Conservation (phyloP, 257 asterid genomes). For the Orobanche coerulescens region DNA sequence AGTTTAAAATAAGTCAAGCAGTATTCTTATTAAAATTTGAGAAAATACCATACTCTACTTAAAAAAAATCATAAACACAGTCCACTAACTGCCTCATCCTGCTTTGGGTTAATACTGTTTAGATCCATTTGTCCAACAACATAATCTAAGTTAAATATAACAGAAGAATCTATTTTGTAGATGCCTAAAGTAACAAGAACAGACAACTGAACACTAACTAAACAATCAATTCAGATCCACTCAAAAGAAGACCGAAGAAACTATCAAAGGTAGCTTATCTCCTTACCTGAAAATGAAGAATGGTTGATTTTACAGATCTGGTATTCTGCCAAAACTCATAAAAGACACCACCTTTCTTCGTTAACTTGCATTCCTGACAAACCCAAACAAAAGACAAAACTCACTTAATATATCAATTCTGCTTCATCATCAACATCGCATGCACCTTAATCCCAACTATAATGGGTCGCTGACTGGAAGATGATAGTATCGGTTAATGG, state of each 20-base stretch:
- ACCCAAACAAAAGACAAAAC: no score
- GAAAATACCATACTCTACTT: neutral
- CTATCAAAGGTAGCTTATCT: neutral
- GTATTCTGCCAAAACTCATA: slow-evolving; percentile 55
- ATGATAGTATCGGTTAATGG: no score
- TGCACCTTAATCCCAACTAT: no score
- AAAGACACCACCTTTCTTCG: slow-evolving; percentile 42
- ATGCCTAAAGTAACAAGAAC: neutral
- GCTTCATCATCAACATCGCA: no score
- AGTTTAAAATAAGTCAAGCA: neutral
- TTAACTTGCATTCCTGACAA: slow-evolving; percentile 38
- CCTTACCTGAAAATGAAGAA: slow-evolving; percentile 48
- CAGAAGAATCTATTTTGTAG: neutral
- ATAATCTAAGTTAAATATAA: neutral
- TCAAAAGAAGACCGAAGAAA: neutral
- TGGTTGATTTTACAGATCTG: slow-evolving; percentile 48
- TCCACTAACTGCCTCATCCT: neutral
- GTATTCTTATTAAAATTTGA: neutral
- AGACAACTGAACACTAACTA: slow-evolving; percentile 1
- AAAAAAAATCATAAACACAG: neutral
- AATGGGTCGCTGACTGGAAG: no score
- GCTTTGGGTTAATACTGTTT: neutral
- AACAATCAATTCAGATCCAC: neutral
- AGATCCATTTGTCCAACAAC: neutral
- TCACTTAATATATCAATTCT: neutral